A percentile compares a stretch with the other conserved stretches of the same genome.
Evolutionary conservation across 2,329 filamentous ascomycete genomes (phyloP).

Genomic region (Paraphoma chrysanthemicola): DNA sequence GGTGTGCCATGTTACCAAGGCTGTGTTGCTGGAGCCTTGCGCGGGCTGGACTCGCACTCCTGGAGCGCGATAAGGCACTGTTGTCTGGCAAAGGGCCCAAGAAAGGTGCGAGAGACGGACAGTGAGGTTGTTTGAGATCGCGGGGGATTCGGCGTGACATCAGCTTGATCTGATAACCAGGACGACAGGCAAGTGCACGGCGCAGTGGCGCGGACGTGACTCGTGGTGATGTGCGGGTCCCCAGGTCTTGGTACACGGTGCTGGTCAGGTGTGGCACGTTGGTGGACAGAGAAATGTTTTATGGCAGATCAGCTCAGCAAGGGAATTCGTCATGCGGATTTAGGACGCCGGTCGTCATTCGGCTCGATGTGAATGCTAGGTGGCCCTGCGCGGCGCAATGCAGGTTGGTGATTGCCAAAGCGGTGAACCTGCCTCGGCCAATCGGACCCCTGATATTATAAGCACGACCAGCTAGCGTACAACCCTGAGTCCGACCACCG

Average conservation of each 20-base stretch:
- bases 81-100: constrained; percentile 14
- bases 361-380: constrained; percentile 20
- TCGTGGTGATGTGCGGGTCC: constrained; percentile 28
- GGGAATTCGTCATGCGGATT: constrained; percentile 20
- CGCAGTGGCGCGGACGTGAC: constrained; percentile 34
- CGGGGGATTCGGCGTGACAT: constrained; percentile 4
- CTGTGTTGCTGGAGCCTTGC: constrained; percentile 13
- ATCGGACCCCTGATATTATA: constrained; percentile 29
- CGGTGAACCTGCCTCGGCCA: constrained; percentile 30
- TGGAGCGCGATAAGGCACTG: constrained; percentile 26
- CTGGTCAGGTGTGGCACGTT: constrained; percentile 20
- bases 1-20: constrained; percentile 33
- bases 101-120: background rate
- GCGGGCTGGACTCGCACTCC: constrained; percentile 6
- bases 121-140: background rate
- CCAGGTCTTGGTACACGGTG: constrained; percentile 22
- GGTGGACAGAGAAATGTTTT: constrained; percentile 23
- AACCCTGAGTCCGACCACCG: constrained; percentile 12
- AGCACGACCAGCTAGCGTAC: constrained; percentile 23
- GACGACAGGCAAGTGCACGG: constrained; percentile 14
- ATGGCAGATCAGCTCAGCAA: constrained; percentile 21
- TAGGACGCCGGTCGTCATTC: constrained; percentile 23
- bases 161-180: constrained; percentile 21
- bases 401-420: constrained; percentile 16
- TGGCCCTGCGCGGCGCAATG: constrained; percentile 21